phyloP scores from a whole-genome alignment of 2,329 filamentous ascomycete species.

The Arthroderma sp. region DNA sequence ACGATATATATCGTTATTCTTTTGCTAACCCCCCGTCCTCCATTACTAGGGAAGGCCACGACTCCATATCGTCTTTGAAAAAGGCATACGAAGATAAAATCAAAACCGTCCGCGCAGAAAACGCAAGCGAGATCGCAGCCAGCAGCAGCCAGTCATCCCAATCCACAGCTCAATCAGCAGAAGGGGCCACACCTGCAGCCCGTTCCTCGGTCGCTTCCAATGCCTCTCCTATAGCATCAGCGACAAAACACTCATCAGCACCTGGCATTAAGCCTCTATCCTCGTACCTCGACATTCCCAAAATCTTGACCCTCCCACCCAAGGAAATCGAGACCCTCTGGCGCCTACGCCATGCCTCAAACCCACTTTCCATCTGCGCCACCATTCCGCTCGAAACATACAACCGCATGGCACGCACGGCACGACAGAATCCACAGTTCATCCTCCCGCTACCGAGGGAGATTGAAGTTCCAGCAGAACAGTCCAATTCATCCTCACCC shows the following conservation, averaged over 20 bases:
- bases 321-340: conserved; percentile 81
- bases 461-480: conserved; percentile 16
- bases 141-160: conserved; percentile 11
- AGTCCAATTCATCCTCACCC: conserved; percentile 15
- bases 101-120: conserved; percentile 48
- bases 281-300: conserved; percentile 66
- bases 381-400: conserved; percentile 65
- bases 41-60: conserved; percentile 51
- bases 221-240: conserved; percentile 30
- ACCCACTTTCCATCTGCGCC: conserved; percentile 68
- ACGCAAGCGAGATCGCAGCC: conserved; percentile 22
- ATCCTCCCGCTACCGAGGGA: conserved; percentile 63
- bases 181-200: conserved; percentile 13
- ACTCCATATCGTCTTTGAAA: conserved; percentile 48
- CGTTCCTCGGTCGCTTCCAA: conserved; percentile 23
- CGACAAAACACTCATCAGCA: conserved; percentile 17
- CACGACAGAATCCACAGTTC: conserved; percentile 70
- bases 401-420: conserved; percentile 54
- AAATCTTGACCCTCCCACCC: conserved; percentile 56
- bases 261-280: conserved; percentile 50
- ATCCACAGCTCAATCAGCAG: conserved; percentile 22
- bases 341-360: conserved; percentile 70
- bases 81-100: conserved; percentile 80
- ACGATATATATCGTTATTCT: not conserved
- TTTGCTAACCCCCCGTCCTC: not conserved